phyloP scores from a whole-genome alignment of 2,329 filamentous ascomycete species.

The Colletotrichum sp. region DNA sequence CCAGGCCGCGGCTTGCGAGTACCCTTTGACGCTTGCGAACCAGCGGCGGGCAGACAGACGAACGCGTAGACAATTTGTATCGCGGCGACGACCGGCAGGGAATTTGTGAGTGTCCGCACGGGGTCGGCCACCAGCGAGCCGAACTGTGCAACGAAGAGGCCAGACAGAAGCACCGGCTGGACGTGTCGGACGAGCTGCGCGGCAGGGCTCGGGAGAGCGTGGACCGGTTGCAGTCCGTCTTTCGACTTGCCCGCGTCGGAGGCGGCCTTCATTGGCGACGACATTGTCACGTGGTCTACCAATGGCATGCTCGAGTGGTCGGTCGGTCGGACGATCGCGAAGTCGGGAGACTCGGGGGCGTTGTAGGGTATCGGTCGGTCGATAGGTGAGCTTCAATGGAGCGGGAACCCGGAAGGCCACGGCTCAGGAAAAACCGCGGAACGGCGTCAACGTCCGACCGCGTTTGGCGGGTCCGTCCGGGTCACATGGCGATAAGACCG shows the following conservation, averaged over 20 bases:
- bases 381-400: background rate
- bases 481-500: conserved; percentile 25
- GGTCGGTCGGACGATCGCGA: conserved; percentile 2
- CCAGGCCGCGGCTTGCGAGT: conserved; percentile 58
- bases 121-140: conserved; percentile 72
- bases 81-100: conserved; percentile 66
- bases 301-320: conserved; percentile 31
- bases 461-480: background rate
- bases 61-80: conserved; percentile 70
- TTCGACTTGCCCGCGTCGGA: conserved; percentile 34
- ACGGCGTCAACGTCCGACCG: conserved; percentile 3
- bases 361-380: background rate
- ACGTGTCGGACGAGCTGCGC: conserved; percentile 63
- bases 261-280: conserved; percentile 31
- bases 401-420: conserved; percentile 16
- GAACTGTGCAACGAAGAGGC: conserved; percentile 69
- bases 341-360: background rate
- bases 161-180: conserved; percentile 72
- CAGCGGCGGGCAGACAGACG: conserved; percentile 67
- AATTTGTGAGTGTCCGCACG: conserved; percentile 63
- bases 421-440: conserved; percentile 14
- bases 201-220: conserved; percentile 39
- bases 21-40: conserved; percentile 45
- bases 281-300: conserved; percentile 43
- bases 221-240: conserved; percentile 40